These are phyloP conservation scores for Musa beccarii DNA, from an alignment of 176 grass and related monocot genomes.

Conservation along the genomic window DNA sequence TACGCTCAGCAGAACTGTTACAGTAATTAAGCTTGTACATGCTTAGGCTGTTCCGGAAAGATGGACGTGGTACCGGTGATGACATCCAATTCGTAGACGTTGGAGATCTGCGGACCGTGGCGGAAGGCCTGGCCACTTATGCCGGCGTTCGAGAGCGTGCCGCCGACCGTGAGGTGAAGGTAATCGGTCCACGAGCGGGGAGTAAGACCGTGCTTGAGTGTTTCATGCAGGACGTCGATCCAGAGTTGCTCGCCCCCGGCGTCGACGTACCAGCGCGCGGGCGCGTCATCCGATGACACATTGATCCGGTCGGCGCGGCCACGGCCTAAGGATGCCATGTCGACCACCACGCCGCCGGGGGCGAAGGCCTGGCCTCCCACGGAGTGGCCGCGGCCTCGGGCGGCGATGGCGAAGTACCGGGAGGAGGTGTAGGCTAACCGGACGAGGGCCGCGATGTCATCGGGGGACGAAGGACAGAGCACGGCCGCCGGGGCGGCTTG, in stretches of 20 bases:
- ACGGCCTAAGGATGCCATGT: constrained; percentile 39
- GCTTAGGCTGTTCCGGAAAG: background rate
- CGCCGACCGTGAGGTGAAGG: constrained; percentile 51
- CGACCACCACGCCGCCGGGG: constrained; percentile 36
- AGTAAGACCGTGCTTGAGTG: constrained; percentile 31
- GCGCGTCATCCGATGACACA: background rate
- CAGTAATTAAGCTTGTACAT: background rate
- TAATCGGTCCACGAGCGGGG: constrained; percentile 57
- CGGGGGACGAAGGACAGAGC: constrained; percentile 37
- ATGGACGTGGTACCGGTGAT: constrained; percentile 33
- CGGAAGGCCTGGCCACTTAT: constrained; percentile 52
- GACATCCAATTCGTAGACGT: constrained; percentile 62
- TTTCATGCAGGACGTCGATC: constrained; percentile 46
- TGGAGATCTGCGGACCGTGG: constrained; percentile 59
- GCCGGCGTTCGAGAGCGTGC: constrained; percentile 69
- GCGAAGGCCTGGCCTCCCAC: constrained; percentile 35
- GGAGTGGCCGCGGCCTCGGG: constrained; percentile 50
- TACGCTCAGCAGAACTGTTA: background rate
- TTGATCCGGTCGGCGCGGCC: background rate
- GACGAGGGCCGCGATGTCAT: constrained; percentile 49
- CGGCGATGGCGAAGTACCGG: constrained; percentile 41
- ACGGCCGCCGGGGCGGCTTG: constrained; percentile 29
- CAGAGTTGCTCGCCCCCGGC: constrained; percentile 75
- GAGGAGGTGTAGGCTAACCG: constrained; percentile 22
- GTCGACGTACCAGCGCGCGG: constrained; percentile 39